Evolutionary conservation across 805 yeast genomes (phyloP), one percentile per base, ranked within the genome.

Genomic region (Ascoidea asiatica): DNA sequence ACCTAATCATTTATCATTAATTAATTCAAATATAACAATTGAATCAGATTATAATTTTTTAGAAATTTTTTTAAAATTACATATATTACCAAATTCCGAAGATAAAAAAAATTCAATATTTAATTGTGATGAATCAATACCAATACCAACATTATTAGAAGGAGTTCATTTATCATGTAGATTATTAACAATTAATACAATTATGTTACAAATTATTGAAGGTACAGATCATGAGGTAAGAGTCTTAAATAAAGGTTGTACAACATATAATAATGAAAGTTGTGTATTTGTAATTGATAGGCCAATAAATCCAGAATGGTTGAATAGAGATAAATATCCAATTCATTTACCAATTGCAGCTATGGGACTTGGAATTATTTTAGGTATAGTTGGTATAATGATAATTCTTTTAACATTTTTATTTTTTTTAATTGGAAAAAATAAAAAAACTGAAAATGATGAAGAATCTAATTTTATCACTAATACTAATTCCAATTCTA

Each of bases 271-370:
- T 29, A 49, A 54, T 3, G 50, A 53, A 2, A 57, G 71, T 3
- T 83, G 89, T 50, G 70, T 84, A 1, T 77, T 81, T 49, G 56
- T 80, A 2, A 64, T 83, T 40, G 90, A 84, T 50, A 67, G 75
- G 42, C 86, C 89, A 1, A 63, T 84, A n/a, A 72, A 73, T 37
- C 70, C 81, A 20, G 56, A 59, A 1, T 83, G 94, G 92, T 56
- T 80, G 5, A 70, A 70, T 29, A 56, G 55, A n/a, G 64, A 60
- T 22, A 55, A 68, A 19, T 70, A 72, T 35, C 81, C 73, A 47
- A 59, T 83, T 20, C 80, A 73, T 48, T 60, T 84, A 36, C 88
- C 92, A 5, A 69, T 76, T 43, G 69, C 79, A 18, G 84, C 90
- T 13, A 62, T 82, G 29, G 79, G 79, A 0, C 59, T 82, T 21